Conservation (phyloP, 495 filamentous ascomycete genomes). For the Annulohypoxylon nitens region DNA sequence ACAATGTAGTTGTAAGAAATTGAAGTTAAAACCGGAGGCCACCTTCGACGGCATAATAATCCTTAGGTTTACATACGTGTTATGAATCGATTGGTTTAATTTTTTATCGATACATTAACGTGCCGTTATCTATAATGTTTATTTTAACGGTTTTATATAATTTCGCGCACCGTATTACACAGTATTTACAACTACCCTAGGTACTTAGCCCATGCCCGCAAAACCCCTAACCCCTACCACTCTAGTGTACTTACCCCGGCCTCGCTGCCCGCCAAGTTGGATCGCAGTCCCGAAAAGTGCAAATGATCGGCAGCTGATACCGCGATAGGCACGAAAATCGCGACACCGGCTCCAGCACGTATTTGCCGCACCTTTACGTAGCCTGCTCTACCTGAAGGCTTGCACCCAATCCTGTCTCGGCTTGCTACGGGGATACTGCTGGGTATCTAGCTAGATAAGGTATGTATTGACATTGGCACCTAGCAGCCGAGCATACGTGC, state of each 20-base stretch:
- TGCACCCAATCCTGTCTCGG: conserved; percentile 31
- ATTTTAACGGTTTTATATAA: too few species aligned
- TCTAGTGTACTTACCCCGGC: conserved; percentile 4
- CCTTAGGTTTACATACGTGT: too few species aligned
- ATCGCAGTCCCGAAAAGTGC: conserved; percentile 38
- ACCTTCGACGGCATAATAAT: too few species aligned
- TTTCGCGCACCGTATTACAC: too few species aligned
- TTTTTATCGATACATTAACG: too few species aligned
- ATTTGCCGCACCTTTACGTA: conserved; percentile 23
- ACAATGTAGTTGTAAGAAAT: too few species aligned
- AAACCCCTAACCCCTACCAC: background rate
- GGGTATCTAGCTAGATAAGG: background rate
- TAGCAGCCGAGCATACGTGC: background rate
- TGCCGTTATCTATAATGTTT: too few species aligned
- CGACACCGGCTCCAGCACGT: conserved; percentile 14
- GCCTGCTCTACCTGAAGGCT: background rate
- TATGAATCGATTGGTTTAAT: too few species aligned
- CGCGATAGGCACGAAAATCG: conserved; percentile 42
- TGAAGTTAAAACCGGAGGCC: too few species aligned
- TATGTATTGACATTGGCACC: background rate
- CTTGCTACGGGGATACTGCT: background rate
- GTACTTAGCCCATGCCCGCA: background rate
- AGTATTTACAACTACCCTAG: too few species aligned
- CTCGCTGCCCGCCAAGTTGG: conserved; percentile 34
- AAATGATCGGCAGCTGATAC: conserved; percentile 40